These are phyloP conservation scores for Pilasporangium apinafurcum DNA, from an alignment of 352 stramenopile species.

Conservation along the genomic window DNA sequence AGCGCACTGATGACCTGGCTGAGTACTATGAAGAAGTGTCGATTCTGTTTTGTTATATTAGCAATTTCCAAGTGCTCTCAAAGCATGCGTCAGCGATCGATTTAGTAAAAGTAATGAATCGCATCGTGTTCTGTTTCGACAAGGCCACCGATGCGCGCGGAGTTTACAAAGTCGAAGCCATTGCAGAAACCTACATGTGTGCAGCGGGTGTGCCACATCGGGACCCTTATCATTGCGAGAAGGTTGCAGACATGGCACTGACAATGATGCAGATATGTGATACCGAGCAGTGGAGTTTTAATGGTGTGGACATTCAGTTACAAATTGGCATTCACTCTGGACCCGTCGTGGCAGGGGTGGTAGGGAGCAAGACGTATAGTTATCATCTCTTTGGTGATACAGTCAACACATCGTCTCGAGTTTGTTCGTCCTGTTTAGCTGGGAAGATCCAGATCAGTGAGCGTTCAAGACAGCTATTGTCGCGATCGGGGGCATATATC, in stretches of 20 bases:
- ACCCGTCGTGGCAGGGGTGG: conserved; percentile 71
- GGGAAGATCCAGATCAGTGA: conserved; percentile 70
- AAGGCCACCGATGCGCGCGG: conserved; percentile 55
- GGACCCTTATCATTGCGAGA: conserved; percentile 67
- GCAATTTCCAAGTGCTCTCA: conserved; percentile 70
- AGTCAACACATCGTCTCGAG: conserved; percentile 73
- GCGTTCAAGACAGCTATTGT: conserved; percentile 38
- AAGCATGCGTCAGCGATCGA: conserved; percentile 62
- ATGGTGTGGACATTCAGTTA: conserved; percentile 68
- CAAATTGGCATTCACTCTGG: conserved; percentile 83
- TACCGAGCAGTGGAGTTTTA: conserved; percentile 63
- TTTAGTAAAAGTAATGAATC: conserved; percentile 82
- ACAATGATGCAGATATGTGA: conserved; percentile 70
- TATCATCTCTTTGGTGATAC: conserved; percentile 86
- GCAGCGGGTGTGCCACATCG: conserved; percentile 47
- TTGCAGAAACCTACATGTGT: conserved; percentile 84
- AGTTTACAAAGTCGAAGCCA: conserved; percentile 87
- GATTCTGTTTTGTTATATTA: conserved; percentile 79
- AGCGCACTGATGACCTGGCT: conserved; percentile 50
- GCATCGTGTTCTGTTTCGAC: conserved; percentile 85
- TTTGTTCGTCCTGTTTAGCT: conserved; percentile 64
- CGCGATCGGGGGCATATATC: conserved; percentile 36
- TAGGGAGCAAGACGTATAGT: conserved; percentile 74
- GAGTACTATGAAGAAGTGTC: conserved; percentile 79
- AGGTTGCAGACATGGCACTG: conserved; percentile 71